Percentiles rank a stretch among this genome's conserved stretches.
Evolutionary conservation across 306 rosid species (phyloP).

Genomic region (Malus sieversii): DNA sequence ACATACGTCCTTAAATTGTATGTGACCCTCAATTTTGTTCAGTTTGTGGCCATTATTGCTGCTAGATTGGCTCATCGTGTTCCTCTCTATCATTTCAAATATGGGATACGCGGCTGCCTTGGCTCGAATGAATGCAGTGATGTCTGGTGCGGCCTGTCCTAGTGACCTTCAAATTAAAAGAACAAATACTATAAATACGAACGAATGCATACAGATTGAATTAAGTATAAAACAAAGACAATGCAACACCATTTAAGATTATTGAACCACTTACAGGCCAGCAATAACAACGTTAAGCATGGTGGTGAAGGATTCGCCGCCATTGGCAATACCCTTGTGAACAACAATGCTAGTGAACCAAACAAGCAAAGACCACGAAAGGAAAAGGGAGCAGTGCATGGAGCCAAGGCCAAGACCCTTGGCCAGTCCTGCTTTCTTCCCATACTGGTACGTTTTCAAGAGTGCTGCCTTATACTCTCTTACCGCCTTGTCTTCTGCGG

Average conservation of each 20-base stretch:
- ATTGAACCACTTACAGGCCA: constrained; percentile 67
- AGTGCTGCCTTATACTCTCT: constrained; percentile 64
- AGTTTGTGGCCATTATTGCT: constrained; percentile 45
- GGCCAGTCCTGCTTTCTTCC: constrained; percentile 78
- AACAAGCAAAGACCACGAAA: constrained; percentile 83
- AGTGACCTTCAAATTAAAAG: constrained; percentile 48
- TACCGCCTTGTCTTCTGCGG: constrained; percentile 88
- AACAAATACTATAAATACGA: too few species aligned
- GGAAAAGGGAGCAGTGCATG: constrained; percentile 83
- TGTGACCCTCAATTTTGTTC: constrained; percentile 63
- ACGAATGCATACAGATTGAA: too few species aligned
- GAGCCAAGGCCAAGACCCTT: constrained; percentile 91
- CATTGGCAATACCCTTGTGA: constrained; percentile 81
- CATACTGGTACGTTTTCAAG: constrained; percentile 57
- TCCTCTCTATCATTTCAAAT: constrained; percentile 89
- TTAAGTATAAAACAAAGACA: too few species aligned
- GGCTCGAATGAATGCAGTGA: constrained; percentile 78
- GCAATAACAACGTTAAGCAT: constrained; percentile 96
- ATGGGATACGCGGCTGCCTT: constrained; percentile 93
- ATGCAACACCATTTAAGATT: too few species aligned
- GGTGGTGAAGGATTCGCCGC: constrained; percentile 95
- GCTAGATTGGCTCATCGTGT: constrained; percentile 53
- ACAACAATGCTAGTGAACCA: constrained; percentile 91
- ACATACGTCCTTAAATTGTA: constrained; percentile 62
- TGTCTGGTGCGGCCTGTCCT: constrained; percentile 92